These are phyloP conservation scores for Fraxinus platypoda DNA, from an alignment of 305 asterid species.

Conservation along the genomic window DNA sequence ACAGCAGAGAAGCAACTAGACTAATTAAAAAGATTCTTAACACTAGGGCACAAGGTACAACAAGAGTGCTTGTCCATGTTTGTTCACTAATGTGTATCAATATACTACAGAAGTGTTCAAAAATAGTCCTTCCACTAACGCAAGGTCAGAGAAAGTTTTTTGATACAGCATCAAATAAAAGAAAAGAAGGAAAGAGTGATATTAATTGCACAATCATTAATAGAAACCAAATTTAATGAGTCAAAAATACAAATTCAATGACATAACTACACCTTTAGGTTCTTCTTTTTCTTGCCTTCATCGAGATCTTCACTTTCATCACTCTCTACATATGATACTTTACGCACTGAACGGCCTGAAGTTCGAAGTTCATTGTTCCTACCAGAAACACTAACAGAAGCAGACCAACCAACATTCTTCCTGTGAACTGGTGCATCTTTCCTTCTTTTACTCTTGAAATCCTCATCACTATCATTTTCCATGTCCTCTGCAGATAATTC, in stretches of 20 bases:
- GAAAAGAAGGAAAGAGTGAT: not conserved
- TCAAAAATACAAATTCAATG: constrained; percentile 15
- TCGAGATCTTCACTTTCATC: constrained; percentile 93
- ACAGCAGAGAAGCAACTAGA: not conserved
- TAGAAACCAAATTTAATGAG: not conserved
- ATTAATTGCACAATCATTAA: not conserved
- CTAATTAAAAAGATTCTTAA: not conserved
- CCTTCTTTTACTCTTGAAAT: constrained; percentile 51
- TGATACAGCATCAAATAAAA: constrained; percentile 1
- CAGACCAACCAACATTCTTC: constrained; percentile 59
- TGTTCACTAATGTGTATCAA: not conserved
- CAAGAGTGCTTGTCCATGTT: not conserved
- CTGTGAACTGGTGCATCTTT: constrained; percentile 54
- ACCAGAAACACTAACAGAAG: constrained; percentile 30
- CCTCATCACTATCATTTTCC: constrained; percentile 70
- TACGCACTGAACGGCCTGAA: constrained; percentile 86
- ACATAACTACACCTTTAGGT: constrained; percentile 61
- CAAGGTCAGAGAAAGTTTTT: not conserved
- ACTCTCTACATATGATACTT: constrained; percentile 95
- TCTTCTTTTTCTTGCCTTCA: constrained; percentile 62
- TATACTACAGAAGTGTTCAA: not conserved
- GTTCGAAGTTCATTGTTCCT: constrained; percentile 71
- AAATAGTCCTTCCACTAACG: not conserved
- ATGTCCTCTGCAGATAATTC: constrained; percentile 77
- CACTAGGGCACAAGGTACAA: not conserved